Evolutionary conservation across 768 basidiomycete species (phyloP).

Genomic region (Hydnomerulius pinastri): DNA sequence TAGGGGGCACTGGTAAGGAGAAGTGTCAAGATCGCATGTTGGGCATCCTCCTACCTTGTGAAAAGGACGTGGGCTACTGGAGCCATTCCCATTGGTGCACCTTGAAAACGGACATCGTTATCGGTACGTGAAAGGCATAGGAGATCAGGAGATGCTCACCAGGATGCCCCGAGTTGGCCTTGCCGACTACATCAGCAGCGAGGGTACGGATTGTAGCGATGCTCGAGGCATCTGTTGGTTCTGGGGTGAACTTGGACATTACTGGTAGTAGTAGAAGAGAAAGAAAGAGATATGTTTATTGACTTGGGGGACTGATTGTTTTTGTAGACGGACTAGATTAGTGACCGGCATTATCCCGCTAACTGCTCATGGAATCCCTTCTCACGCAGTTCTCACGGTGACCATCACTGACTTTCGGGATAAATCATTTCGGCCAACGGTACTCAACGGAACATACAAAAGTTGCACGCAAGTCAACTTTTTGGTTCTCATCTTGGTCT

Average conservation of each 20-base stretch:
- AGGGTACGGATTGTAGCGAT: constrained; percentile 77
- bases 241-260: constrained; percentile 43
- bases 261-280: constrained; percentile 11
- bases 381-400: constrained; percentile 4
- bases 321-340: constrained; percentile 1
- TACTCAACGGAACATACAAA: background rate
- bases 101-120: constrained; percentile 35
- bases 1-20: constrained; percentile 26
- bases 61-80: constrained; percentile 81
- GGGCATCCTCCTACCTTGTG: constrained; percentile 50
- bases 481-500: constrained; percentile 19
- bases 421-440: background rate
- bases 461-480: background rate
- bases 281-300: constrained; percentile 11
- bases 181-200: constrained; percentile 74
- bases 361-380: too few species aligned
- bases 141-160: constrained; percentile 43
- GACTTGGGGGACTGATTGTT: constrained; percentile 6
- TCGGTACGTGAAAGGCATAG: constrained; percentile 7
- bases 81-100: constrained; percentile 94
- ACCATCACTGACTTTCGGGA: background rate
- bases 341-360: too few species aligned
- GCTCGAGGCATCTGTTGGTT: constrained; percentile 52
- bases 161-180: constrained; percentile 94
- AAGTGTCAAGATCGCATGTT: background rate